phyloP scores from a whole-genome alignment of 2,329 filamentous ascomycete genomes.

The Knufia petricola region DNA sequence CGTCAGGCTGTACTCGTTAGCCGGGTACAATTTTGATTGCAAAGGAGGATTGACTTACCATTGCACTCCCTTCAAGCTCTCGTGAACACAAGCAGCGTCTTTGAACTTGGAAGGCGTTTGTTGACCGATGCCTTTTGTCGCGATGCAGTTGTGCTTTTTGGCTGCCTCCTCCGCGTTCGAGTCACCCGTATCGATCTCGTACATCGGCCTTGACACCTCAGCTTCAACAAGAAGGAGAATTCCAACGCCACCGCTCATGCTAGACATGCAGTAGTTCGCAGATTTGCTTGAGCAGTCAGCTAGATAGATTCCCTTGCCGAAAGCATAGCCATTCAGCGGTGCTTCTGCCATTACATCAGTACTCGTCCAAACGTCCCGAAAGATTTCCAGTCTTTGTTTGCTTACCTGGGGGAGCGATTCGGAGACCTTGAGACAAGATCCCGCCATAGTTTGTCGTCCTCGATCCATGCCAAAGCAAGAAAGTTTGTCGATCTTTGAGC shows the following conservation, averaged over 20 bases:
- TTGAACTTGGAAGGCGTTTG: slow-evolving; percentile 64
- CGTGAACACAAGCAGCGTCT: slow-evolving; percentile 59
- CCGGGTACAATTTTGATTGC: neutral
- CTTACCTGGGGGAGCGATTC: slow-evolving; percentile 70
- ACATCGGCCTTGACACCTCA: slow-evolving; percentile 66
- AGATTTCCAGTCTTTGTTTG: too few relatives aligned
- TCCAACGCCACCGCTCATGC: slow-evolving; percentile 55
- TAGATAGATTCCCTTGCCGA: slow-evolving; percentile 81
- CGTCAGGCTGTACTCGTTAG: slow-evolving; percentile 9
- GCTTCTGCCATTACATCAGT: slow-evolving; percentile 55
- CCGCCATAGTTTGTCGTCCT: slow-evolving; percentile 75
- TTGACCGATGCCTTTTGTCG: slow-evolving; percentile 61
- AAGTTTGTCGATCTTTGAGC: slow-evolving; percentile 50
- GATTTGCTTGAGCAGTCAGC: slow-evolving; percentile 79
- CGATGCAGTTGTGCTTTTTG: slow-evolving; percentile 49
- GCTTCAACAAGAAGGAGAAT: slow-evolving; percentile 77
- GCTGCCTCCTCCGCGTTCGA: slow-evolving; percentile 58
- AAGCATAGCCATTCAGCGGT: slow-evolving; percentile 73
- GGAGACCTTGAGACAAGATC: slow-evolving; percentile 76
- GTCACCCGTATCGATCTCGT: slow-evolving; percentile 48
- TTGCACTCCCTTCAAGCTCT: slow-evolving; percentile 58
- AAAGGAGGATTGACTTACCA: slow-evolving; percentile 30
- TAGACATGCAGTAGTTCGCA: slow-evolving; percentile 61
- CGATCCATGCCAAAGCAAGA: slow-evolving; percentile 81
- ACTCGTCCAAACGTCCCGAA: too few relatives aligned